Conservation (phyloP, 768 basidiomycete species). For the Dentipellis sp. region DNA sequence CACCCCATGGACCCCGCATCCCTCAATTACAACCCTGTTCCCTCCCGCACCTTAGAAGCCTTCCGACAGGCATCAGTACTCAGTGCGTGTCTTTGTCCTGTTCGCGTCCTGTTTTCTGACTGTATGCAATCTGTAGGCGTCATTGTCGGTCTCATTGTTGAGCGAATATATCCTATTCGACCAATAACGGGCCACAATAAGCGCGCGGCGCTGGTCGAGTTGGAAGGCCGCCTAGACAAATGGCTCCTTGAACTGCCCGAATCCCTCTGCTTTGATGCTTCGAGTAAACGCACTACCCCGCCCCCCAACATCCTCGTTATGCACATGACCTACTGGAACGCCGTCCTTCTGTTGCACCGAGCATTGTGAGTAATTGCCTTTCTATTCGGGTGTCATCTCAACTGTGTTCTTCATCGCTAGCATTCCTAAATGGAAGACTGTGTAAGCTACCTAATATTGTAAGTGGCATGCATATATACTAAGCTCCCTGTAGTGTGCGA, state of each 20-base stretch:
- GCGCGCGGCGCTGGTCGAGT: conserved; percentile 36
- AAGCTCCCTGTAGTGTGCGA: conserved; percentile 31
- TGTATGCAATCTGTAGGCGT: conserved; percentile 32
- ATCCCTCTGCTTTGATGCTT: conserved; percentile 47
- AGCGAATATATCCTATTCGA: conserved; percentile 63
- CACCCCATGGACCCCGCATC: conserved; percentile 28
- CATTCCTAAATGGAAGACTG: conserved; percentile 53
- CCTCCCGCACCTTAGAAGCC: conserved; percentile 39
- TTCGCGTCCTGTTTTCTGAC: not conserved
- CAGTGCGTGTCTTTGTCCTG: conserved; percentile 31
- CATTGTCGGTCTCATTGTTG: conserved; percentile 59
- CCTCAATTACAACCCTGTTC: conserved; percentile 36
- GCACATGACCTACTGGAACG: conserved; percentile 69
- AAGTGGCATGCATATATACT: conserved; percentile 10
- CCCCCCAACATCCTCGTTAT: conserved; percentile 60
- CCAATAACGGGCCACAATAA: conserved; percentile 35
- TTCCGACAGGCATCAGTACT: conserved; percentile 50
- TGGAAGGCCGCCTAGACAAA: conserved; percentile 64
- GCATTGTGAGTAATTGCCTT: conserved; percentile 53
- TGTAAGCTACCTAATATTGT: too few species aligned
- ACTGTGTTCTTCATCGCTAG: conserved; percentile 25
- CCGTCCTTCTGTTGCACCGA: conserved; percentile 65
- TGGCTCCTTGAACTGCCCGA: conserved; percentile 69
- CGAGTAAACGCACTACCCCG: conserved; percentile 42
- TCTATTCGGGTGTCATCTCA: conserved; percentile 1